Evolutionary conservation across 2,329 filamentous ascomycete species (phyloP), one percentile per base, ranked within the genome.

Genomic region (Fusarium napiforme): DNA sequence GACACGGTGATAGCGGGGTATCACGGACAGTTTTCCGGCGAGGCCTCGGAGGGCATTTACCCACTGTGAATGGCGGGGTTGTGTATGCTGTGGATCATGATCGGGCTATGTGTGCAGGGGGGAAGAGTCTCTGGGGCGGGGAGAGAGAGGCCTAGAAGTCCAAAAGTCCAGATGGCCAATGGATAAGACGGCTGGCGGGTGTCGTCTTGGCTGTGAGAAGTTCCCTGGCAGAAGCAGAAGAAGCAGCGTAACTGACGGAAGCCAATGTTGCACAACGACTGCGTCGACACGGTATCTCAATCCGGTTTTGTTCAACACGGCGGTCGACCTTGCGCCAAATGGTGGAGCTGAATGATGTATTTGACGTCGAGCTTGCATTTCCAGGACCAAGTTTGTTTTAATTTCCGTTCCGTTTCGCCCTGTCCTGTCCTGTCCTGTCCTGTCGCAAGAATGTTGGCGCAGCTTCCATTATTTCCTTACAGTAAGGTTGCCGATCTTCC

Each of bases 1-100:
- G 64, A 78, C 67, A 76, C 40, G 64, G 71, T 55, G 73, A 71
- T 78, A 77, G 76, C 73, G 76, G 76, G 76, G 76, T 78, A 75
- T 76, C 34, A 64, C 73, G 68, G 69, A 64, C 66, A 66, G 69
- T 63, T 75, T 76, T 46, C 64, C 57, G 36, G 63, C 50, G 39
- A 71, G 67, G 57, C 36, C 63, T 68, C 46, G 57, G 68, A 50
- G 64, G 50, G 30, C 39, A 60, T 64, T 53, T 64, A 59, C 64
- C 67, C 61, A 67, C 66, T 53, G 57, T 73, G 66, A 71, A 69
- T 75, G 64, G 75, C 69, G 75, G 75, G 73, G 74, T 64, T 69
- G 56, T 71, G 53, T 69, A 39, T 62, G 50, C 50, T 59, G 73
- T 73, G 71, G 74, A 53, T 67, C 59, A 64, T 70, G 65, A 72